These are phyloP conservation scores for Thuidium tamariscinum DNA, from an alignment of 225 moss, liverwort and hornwort species.

Conservation along the genomic window DNA sequence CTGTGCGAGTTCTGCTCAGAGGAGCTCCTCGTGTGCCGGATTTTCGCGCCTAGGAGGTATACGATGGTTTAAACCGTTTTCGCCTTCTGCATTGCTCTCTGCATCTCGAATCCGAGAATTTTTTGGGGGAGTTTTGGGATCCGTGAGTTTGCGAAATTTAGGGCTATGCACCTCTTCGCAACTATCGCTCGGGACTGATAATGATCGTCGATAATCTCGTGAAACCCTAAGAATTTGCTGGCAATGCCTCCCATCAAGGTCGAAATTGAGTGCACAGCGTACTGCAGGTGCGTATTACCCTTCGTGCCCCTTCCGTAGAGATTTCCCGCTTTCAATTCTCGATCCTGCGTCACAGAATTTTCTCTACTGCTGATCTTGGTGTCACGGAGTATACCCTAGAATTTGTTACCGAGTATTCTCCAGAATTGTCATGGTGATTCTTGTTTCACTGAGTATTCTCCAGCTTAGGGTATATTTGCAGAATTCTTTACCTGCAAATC, in stretches of 20 bases:
- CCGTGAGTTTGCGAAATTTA: background rate
- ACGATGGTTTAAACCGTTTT: background rate
- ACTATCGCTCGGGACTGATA: background rate
- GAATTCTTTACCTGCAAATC: background rate
- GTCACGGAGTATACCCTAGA: background rate
- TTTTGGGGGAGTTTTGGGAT: background rate
- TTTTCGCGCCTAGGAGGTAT: background rate
- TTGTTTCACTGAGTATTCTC: background rate
- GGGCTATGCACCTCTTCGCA: background rate
- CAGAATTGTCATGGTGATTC: background rate
- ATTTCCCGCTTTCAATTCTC: background rate
- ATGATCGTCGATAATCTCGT: background rate
- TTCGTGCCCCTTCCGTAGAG: background rate
- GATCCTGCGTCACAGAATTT: background rate
- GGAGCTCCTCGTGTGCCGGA: no score
- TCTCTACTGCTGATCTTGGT: no score
- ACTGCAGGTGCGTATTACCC: slow-evolving; percentile 58
- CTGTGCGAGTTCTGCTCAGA: background rate
- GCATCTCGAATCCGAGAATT: background rate
- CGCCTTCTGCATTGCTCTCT: background rate
- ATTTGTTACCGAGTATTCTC: background rate
- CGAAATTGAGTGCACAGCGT: slow-evolving; percentile 93
- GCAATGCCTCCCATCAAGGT: slow-evolving; percentile 59
- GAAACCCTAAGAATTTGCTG: background rate
- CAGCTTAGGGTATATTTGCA: background rate